phyloP scores from a whole-genome alignment of 2,329 filamentous ascomycete species.

The Harringtonia aguacate region DNA sequence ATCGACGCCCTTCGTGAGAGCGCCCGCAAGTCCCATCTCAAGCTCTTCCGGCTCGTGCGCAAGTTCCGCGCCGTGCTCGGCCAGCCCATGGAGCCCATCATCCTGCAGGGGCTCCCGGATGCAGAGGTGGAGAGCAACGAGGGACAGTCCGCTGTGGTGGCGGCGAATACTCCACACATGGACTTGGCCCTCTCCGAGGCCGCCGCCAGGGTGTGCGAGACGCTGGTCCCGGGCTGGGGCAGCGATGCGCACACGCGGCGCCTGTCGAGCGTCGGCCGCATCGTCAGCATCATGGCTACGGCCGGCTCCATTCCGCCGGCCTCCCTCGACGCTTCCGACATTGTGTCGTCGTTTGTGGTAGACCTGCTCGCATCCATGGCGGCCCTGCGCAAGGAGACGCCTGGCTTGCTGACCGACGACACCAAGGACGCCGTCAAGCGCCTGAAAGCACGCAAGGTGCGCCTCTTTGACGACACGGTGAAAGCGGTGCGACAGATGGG shows the following conservation, averaged over 20 bases:
- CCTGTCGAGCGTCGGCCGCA: conserved; percentile 51
- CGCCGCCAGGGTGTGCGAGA: conserved; percentile 21
- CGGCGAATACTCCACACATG: too few species aligned
- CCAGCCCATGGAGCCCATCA: conserved; percentile 60
- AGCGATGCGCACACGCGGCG: conserved; percentile 38
- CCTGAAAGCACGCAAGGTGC: conserved; percentile 81
- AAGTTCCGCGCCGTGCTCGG: conserved; percentile 78
- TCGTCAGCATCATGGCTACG: conserved; percentile 23
- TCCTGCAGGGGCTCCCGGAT: conserved; percentile 50
- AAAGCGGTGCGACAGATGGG: conserved; percentile 82
- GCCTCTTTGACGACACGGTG: conserved; percentile 80
- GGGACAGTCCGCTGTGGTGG: too few species aligned
- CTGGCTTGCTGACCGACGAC: conserved; percentile 69
- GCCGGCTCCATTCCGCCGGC: conserved; percentile 33
- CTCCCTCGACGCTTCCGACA: conserved; percentile 42
- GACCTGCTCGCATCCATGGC: conserved; percentile 57
- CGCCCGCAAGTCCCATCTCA: conserved; percentile 79
- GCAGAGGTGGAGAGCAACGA: too few species aligned
- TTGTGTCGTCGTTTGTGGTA: conserved; percentile 57
- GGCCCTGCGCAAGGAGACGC: conserved; percentile 75
- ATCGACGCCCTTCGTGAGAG: conserved; percentile 83
- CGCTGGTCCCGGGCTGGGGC: conserved; percentile 26
- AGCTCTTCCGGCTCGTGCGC: conserved; percentile 80
- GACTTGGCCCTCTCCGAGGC: conserved; percentile 10
- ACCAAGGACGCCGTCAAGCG: conserved; percentile 79